Evolutionary conservation across 2,329 filamentous ascomycete species (phyloP).

Genomic region (Diaporthe nobilis): DNA sequence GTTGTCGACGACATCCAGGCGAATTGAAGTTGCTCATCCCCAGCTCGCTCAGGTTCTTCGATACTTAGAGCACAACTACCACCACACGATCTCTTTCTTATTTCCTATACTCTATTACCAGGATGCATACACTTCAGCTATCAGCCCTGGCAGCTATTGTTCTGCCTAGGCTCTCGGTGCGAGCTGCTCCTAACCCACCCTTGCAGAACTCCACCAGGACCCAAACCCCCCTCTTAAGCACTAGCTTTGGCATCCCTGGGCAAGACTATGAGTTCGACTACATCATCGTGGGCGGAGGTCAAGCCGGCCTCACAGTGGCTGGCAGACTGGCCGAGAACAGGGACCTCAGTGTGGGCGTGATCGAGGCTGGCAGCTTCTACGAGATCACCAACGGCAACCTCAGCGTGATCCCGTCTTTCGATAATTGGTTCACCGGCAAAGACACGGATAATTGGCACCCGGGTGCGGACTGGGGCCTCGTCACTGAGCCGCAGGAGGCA

Average conservation of each 20-base stretch:
- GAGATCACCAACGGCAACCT: conserved; percentile 26
- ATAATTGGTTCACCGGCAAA: background rate
- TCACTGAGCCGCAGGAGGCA: conserved; percentile 28
- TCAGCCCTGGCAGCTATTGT: conserved; percentile 4
- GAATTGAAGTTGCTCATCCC: background rate
- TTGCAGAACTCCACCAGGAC: background rate
- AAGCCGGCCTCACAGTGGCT: conserved; percentile 32
- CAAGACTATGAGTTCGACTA: conserved; percentile 47
- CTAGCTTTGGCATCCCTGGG: conserved; percentile 19
- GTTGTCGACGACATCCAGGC: background rate
- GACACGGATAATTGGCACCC: conserved; percentile 11
- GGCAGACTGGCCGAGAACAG: conserved; percentile 10
- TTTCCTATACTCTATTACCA: background rate
- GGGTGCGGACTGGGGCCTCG: conserved; percentile 20
- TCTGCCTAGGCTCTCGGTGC: background rate
- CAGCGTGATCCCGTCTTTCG: conserved; percentile 14
- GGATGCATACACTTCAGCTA: conserved; percentile 1
- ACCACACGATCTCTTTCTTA: background rate
- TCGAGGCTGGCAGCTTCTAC: conserved; percentile 38
- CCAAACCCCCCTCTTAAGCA: background rate
- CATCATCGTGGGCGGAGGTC: conserved; percentile 32
- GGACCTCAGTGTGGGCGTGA: conserved; percentile 42
- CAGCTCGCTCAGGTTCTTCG: background rate
- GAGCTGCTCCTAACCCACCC: conserved; percentile 3
- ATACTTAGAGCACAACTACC: background rate